Conservation (phyloP, 179 eudicot genomes). For the Silene noctiflora region DNA sequence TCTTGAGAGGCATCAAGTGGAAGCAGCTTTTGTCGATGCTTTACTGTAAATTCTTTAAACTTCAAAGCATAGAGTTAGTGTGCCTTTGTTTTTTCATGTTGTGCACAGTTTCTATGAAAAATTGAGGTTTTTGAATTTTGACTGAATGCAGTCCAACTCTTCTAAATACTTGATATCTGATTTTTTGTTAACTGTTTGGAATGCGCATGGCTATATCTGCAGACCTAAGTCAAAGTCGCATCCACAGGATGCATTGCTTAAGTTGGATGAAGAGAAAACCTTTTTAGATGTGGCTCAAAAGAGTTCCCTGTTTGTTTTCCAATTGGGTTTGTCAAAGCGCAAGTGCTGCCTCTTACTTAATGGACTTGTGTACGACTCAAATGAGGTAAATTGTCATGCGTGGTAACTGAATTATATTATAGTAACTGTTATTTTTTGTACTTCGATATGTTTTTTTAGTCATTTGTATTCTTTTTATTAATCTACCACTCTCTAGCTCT, state of each 20-base stretch:
- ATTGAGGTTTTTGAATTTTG: not conserved
- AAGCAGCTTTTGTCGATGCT: constrained; percentile 87
- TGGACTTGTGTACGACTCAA: constrained; percentile 76
- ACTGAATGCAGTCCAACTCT: not conserved
- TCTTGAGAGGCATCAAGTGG: constrained; percentile 78
- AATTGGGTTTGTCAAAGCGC: constrained; percentile 72
- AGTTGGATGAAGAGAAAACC: constrained; percentile 62
- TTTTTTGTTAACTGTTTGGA: not conserved
- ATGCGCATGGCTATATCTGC: constrained; percentile 5
- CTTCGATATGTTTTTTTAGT: not conserved
- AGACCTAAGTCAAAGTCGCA: constrained; percentile 76
- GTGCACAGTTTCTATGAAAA: not conserved
- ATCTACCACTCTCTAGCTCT: not conserved
- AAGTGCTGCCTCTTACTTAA: constrained; percentile 77
- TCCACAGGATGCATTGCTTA: constrained; percentile 77
- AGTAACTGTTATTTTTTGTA: constrained; percentile 8
- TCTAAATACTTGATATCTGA: not conserved
- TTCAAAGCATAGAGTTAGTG: not conserved
- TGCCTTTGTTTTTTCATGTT: not conserved
- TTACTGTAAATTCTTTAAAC: constrained; percentile 51
- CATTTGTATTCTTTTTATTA: constrained; percentile 8
- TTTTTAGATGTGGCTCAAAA: constrained; percentile 58
- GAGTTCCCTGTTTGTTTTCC: constrained; percentile 75
- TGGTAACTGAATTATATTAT: not conserved
- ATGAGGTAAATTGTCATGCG: constrained; percentile 52